A percentile compares a stretch with the other conserved stretches of the same genome.
Conservation (phyloP, 108 stramenopile species). For the Nitzschia sp. region DNA sequence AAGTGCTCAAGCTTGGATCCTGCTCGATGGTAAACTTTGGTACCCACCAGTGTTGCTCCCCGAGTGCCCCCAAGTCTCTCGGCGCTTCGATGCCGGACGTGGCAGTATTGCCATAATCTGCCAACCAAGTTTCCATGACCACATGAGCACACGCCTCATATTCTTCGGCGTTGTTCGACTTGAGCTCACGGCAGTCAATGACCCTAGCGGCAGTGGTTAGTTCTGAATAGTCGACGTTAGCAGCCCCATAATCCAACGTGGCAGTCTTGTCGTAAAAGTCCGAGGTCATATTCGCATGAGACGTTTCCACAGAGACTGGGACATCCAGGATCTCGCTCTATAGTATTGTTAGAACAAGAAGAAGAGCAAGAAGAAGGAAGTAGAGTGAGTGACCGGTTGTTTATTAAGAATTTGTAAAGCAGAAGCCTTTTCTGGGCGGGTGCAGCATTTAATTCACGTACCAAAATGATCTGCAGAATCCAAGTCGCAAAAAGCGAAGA, state of each 20-base stretch:
- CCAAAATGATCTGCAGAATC: conserved; percentile 42
- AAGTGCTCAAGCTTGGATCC: conserved; percentile 30
- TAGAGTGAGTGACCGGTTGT: no score
- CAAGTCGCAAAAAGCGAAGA: conserved; percentile 28
- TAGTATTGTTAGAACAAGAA: background rate
- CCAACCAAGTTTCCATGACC: conserved; percentile 19
- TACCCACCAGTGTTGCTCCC: conserved; percentile 30
- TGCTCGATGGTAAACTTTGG: conserved; percentile 28
- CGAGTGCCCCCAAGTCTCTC: background rate
- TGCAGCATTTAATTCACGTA: background rate
- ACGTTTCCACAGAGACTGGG: conserved; percentile 30
- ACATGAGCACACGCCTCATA: conserved; percentile 42
- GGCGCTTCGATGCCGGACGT: background rate
- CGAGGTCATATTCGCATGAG: background rate
- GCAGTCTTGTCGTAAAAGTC: conserved; percentile 33
- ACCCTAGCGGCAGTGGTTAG: background rate
- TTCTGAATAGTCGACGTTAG: background rate
- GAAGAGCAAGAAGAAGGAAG: background rate
- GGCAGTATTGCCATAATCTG: background rate
- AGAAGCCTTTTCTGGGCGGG: no score
- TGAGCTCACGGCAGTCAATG: background rate
- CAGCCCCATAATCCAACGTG: background rate
- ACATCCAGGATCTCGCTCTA: conserved; percentile 35
- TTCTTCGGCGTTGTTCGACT: background rate
- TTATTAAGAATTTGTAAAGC: no score